phyloP scores from a whole-genome alignment of 768 basidiomycete genomes.

The Fomitopsis serialis region DNA sequence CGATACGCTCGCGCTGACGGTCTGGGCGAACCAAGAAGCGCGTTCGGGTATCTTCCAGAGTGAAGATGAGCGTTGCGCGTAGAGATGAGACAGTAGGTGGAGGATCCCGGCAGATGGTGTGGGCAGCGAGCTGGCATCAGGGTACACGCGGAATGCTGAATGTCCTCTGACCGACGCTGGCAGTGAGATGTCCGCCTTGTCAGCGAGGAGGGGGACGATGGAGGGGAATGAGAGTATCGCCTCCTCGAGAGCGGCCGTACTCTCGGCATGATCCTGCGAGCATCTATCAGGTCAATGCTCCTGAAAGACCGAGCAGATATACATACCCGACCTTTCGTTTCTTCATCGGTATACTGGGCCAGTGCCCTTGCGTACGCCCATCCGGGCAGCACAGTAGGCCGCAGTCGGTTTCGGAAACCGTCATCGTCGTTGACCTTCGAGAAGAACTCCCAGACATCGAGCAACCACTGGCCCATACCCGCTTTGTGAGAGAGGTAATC shows the following conservation, averaged over 20 bases:
- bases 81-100: slow-evolving; percentile 84
- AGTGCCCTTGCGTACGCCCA: slow-evolving; percentile 72
- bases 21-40: slow-evolving; percentile 65
- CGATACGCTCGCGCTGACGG: slow-evolving; percentile 39
- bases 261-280: slow-evolving; percentile 34
- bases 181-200: slow-evolving; percentile 73
- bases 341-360: slow-evolving; percentile 41
- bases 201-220: slow-evolving; percentile 75
- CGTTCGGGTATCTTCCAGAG: slow-evolving; percentile 77
- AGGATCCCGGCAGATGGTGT: slow-evolving; percentile 41
- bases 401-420: slow-evolving; percentile 7
- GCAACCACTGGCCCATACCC: slow-evolving; percentile 74
- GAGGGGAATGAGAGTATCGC: slow-evolving; percentile 79
- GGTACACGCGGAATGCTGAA: slow-evolving; percentile 62
- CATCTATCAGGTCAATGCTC: not conserved
- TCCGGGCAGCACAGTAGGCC: slow-evolving; percentile 58
- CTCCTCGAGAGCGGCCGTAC: slow-evolving; percentile 63
- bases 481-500: slow-evolving; percentile 84
- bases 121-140: slow-evolving; percentile 37
- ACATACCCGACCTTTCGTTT: slow-evolving; percentile 35
- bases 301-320: not conserved
- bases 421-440: slow-evolving; percentile 22
- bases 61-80: slow-evolving; percentile 68
- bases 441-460: slow-evolving; percentile 58
- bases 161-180: slow-evolving; percentile 53